Evolutionary conservation across 23 red algal species (phyloP), one percentile per base, ranked within the genome.

Genomic region (Agarophyton chilense): DNA sequence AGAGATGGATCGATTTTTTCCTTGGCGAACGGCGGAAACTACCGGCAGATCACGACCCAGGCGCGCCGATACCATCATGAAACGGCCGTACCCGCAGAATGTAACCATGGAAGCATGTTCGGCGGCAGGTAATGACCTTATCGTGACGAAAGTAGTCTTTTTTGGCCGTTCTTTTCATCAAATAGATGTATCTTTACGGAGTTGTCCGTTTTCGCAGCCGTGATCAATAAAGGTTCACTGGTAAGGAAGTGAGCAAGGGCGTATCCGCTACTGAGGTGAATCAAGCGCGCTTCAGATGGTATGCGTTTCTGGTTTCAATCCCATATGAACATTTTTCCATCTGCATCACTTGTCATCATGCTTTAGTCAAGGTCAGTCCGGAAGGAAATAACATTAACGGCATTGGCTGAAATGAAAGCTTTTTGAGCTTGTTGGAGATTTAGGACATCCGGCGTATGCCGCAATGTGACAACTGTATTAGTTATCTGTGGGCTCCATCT

Each of bases 121-220:
- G 97, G 97, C 21, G 97, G 93, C 29, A 88, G 53, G 42, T 64
- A 52, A 65, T 96, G 93, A n/a, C 97, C 97, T 50, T 92, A 73
- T 33, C 97, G 38, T 40, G 75, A 94, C 33, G 83, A 73, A 14
- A 99, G 52, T 49, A 99, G 33, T 64, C 97, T 77, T 19, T 81
- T 63, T n/a, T 65, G 60, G 28, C 84, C 78, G 36, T 76, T 77
- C 31, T 63, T 16, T 16, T 76, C 74, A 63, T 99, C 97, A 51
- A 83, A 96, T 35, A 96, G 57, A 54, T 94, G 90, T 19, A 99
- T 77, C 91, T 99, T 99, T 44, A 99, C 28, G n/a, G 82, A 83
- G 74, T 99, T 99, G 61, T 99, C 97, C 21, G 28, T 18, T 60
- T 73, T 68, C 25, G 93, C 97, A 26, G 81, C 65, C n/a, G 89